Base-by-base conservation (phyloP, 305 asterid genomes). In the Fraxinus sp. region DNA sequence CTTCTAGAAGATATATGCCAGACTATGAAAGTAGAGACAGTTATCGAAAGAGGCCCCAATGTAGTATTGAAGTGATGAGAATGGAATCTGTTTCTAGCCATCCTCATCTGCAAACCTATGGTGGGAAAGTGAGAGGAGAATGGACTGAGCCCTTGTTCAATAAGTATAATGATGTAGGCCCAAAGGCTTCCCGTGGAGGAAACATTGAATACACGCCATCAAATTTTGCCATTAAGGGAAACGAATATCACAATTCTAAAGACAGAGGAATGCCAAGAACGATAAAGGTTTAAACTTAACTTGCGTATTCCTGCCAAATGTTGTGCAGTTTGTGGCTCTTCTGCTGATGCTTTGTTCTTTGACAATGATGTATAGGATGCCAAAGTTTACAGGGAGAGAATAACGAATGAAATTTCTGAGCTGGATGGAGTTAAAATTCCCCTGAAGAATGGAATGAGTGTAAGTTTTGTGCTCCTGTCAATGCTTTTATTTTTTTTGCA, bases 21-120 rank as follows among this genome's bases (percentile, higher is more conserved):
- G 89, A 81, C 78, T 35, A 77, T 86, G 93, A 85, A 72, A 84
- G 82, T 86, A 77, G 87, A 86, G 89, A 88, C 76, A 87, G 78
- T 33, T 84, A 79, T 79, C 84, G 78, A 75, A 79, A 33, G 74
- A 83, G 85, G 81, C 83, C 84, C 28, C 83, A 79, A 52, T 84
- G 79, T 35, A 88, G 89, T 79, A 59, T 66, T 88, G 97, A 92
- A 76, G 89, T 78, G 83, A 71, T 62, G 87, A 86, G 89, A 79
- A 83, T 64, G 41, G 90, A 77, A 83, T 44, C 85, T 78, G 83
- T 85, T 82, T 62, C 90, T 62, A 87, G 88, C 74, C 82, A 75
- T 81, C 85, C 85, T 79, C 86, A 77, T 77, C 79, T 77, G 41
- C 86, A 84, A 79, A 80, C 88, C 74, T 85, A 75, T 83, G 83